Evolutionary conservation across 106 monocot genomes (phyloP).

Genomic region (Acorus gramineus): DNA sequence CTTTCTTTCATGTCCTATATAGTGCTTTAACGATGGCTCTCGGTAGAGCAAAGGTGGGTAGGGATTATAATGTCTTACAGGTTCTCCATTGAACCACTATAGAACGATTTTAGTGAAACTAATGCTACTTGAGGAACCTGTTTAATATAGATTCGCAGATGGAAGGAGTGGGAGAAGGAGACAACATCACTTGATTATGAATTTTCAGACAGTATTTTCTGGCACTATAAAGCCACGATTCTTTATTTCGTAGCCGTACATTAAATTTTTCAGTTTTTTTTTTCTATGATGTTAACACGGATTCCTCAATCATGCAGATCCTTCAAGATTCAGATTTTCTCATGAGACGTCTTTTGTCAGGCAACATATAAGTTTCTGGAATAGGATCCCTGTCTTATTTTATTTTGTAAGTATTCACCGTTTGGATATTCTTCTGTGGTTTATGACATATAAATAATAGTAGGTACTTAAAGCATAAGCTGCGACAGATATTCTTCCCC

Average conservation of each 20-base stretch:
- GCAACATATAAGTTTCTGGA: constrained; percentile 51
- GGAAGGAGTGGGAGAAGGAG: constrained; percentile 76
- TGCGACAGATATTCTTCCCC: too few relatives aligned
- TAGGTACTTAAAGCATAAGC: too few relatives aligned
- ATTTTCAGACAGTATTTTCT: constrained; percentile 43
- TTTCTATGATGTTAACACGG: neutral
- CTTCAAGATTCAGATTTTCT: constrained; percentile 61
- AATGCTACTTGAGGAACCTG: neutral
- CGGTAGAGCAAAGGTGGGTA: constrained; percentile 63
- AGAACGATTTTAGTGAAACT: too few relatives aligned
- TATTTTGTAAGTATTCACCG: constrained; percentile 38
- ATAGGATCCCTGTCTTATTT: constrained; percentile 29
- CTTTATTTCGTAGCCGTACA: neutral
- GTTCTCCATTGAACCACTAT: too few relatives aligned
- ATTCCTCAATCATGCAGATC: constrained; percentile 38
- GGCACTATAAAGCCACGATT: neutral
- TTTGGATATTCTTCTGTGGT: too few relatives aligned
- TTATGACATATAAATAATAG: too few relatives aligned
- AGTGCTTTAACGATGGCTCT: constrained; percentile 68
- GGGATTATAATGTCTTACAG: neutral
- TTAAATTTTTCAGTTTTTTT: neutral
- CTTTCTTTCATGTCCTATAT: constrained; percentile 52
- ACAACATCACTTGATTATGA: constrained; percentile 34
- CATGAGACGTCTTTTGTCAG: constrained; percentile 82
- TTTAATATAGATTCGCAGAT: constrained; percentile 41